Base-by-base conservation (phyloP, 73 alveolate genomes). In the Halteria grandinella region DNA sequence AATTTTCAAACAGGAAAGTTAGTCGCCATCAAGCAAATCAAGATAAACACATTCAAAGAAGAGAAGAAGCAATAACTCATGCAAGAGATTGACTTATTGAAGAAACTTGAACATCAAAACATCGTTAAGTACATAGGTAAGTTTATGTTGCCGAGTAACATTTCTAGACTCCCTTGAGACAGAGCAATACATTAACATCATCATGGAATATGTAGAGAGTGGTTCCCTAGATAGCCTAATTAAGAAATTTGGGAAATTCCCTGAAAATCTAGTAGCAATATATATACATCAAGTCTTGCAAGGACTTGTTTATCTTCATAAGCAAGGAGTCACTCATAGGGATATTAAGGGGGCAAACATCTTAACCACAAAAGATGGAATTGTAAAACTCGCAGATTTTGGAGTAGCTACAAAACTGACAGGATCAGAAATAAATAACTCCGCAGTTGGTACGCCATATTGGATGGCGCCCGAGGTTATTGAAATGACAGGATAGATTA, bases 401-500 rank as follows among this genome's bases (percentile, higher is more conserved):
- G 99, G 99, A 24, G 98, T 95, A 47, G 97, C 99, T 21, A 95
- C 95, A 25, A 85, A 74, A 27, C 55, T 97, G 41, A 85, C 83
- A 37, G 98, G 91, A 45, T 87, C 91, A 54, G 94, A 89, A 31
- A 89, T 93, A 78, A 94, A 92, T 54, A 91, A 83, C 79, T 89
- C 98, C 25, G 71, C 86, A 41, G 98, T 90, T 39, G 99, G 99
- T 0, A 95, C 99, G 41, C 98, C 99, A 20, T 95, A 96, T 78
- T 97, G 98, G 96, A 97, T 97, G 99, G 99, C 99, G 5, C 99
- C 99, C 20, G 99, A 97, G 90, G 97, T 97, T 8, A 94, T 97
- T 21, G 98, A 91, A 69, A 88, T 80, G 87, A 92, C 79, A 45
- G 98, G 98, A 4, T 81, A 89, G 57, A 85, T 94, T 18, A 91